Percentiles rank a stretch among this genome's conserved stretches.
These are phyloP conservation scores for Trametes hirsuta DNA, from an alignment of 1,284 basidiomycete genomes.

Conservation along the genomic window DNA sequence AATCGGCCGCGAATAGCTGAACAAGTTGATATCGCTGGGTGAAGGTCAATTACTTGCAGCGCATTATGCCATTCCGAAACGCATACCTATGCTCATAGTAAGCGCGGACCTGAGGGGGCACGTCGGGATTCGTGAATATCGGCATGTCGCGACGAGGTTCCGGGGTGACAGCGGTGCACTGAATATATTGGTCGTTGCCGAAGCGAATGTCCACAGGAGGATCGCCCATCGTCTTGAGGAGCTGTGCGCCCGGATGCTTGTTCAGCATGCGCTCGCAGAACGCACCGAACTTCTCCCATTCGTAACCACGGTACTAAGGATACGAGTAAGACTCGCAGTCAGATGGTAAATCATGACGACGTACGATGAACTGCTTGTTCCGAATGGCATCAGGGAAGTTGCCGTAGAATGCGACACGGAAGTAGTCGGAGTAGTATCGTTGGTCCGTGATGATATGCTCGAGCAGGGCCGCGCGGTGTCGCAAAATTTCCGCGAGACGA, in stretches of 20 bases:
- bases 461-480: conserved; percentile 81
- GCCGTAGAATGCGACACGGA: conserved; percentile 93
- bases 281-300: conserved; percentile 87
- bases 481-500: conserved; percentile 83
- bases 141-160: conserved; percentile 82
- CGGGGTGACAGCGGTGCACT: conserved; percentile 84
- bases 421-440: conserved; percentile 90
- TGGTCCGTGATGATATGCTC: conserved; percentile 85
- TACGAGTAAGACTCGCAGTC: conserved; percentile 1
- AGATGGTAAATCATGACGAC: neutral
- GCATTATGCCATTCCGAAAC: conserved; percentile 3
- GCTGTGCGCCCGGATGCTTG: conserved; percentile 88
- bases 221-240: conserved; percentile 77
- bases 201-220: conserved; percentile 82
- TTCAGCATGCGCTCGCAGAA: conserved; percentile 93
- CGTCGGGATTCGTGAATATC: conserved; percentile 87
- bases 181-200: conserved; percentile 85
- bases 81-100: conserved; percentile 87
- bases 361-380: conserved; percentile 85
- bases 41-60: conserved; percentile 4
- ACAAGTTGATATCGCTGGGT: conserved; percentile 75
- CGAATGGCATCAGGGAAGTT: conserved; percentile 84
- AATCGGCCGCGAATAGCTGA: conserved; percentile 77
- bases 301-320: conserved; percentile 83
- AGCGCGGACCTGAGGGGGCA: conserved; percentile 76